These are phyloP conservation scores for Flaveria sonorensis DNA, from an alignment of 129 eudicot species.

Conservation along the genomic window DNA sequence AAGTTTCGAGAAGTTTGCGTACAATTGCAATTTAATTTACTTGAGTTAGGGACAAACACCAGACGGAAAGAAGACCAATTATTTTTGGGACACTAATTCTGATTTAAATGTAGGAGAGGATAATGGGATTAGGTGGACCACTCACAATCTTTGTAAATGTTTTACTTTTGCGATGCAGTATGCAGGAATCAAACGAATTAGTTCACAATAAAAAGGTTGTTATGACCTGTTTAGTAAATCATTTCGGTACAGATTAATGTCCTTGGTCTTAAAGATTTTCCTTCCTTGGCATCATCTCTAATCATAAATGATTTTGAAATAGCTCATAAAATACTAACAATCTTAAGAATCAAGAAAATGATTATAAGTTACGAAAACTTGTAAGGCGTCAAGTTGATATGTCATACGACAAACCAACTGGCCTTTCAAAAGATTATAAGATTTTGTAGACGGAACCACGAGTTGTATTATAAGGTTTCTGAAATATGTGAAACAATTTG, in stretches of 20 bases:
- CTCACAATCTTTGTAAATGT: not conserved
- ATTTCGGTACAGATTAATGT: not conserved
- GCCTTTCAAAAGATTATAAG: slow-evolving; percentile 2
- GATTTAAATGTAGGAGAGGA: slow-evolving; percentile 17
- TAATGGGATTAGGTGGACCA: not conserved
- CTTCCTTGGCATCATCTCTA: not conserved
- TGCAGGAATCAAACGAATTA: not conserved
- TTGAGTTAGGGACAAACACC: not conserved
- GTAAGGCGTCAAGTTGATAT: not conserved
- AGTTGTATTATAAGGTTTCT: not conserved
- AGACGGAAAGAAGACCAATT: not conserved
- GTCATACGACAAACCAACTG: not conserved
- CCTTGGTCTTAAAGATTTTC: slow-evolving; percentile 2
- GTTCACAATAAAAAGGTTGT: not conserved
- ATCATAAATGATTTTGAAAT: not conserved
- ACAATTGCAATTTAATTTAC: not conserved
- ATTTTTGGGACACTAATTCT: not conserved
- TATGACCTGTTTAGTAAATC: not conserved
- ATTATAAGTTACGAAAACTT: not conserved
- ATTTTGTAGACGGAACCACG: not conserved
- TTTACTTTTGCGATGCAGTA: not conserved
- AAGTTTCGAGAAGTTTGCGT: not conserved
- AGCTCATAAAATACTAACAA: not conserved
- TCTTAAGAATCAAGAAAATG: not conserved
- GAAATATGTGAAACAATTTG: slow-evolving; percentile 1